Base-by-base conservation (phyloP, 257 asterid species). In the Lycium ferocissimum region DNA sequence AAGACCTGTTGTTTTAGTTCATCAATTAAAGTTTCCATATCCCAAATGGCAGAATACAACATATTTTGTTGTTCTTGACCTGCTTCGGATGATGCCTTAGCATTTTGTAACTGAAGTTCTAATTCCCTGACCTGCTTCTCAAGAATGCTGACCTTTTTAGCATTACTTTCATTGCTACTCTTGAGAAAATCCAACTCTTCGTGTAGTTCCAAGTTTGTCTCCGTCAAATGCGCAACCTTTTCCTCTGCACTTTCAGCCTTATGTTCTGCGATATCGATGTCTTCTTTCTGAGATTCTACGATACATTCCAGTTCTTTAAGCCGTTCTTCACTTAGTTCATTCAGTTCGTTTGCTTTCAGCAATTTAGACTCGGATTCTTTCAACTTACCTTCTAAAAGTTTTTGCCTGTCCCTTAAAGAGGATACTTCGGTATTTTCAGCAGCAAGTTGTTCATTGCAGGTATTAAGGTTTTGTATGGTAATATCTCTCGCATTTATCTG, bases 1-100 rank as follows among this genome's bases (percentile, higher is more conserved):
- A 92, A 85, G 61, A 91, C 98, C 73, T 91, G 93, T 71, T 95
- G 98, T 86, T 91, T 95, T 92, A 95, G 90, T 84, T 96, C 99
- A 84, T 96, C 99, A 17, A 95, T 94, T 15, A 96, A 84, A 20
- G 95, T 95, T 86, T 96, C 99, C 99, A 96, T 96, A 88, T 96
- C 99, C 98, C 97, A 96, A 71, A 96, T 96, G 45, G 99, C 98
- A 51, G 95, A 65, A 79, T 96, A 96, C 62, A 96, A 51, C 98
- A 91, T 92, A 84, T 90, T 93, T 88, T 93, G 98, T 86, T 97
- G 98, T 80, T 96, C 98, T 87, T 90, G 98, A 87, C 96, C 90
- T 63, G 97, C 94, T 88, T 94, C 98, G 7, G 99, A 93, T 17
- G 95, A 91, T 0, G 94, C 93, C 91, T 86, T 92, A 43, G 95